Conservation (phyloP, 139 green algal genomes). For the Chlorella sp. region DNA sequence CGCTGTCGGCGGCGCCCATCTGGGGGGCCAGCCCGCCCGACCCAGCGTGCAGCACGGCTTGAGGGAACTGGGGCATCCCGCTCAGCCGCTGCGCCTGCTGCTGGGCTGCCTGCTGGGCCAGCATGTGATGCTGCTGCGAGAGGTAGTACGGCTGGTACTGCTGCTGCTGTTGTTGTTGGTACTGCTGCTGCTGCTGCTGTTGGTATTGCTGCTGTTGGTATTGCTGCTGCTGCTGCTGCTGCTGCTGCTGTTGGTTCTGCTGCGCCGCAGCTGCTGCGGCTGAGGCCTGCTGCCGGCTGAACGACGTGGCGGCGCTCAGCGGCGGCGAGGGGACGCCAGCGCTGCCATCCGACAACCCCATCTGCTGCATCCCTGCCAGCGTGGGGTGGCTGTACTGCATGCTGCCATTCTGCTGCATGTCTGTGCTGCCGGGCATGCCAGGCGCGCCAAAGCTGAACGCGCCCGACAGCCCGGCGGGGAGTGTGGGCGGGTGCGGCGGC, state of each 20-base stretch:
- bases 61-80: not conserved
- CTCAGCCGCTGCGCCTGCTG: not conserved
- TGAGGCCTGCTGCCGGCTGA: not conserved
- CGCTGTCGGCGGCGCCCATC: not conserved
- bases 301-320: not conserved
- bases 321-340: not conserved
- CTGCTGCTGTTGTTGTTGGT: too few species aligned
- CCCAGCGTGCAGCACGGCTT: not conserved
- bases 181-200: too few species aligned
- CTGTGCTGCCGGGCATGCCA: not conserved
- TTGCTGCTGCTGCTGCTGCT: not conserved
- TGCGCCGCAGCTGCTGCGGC: not conserved
- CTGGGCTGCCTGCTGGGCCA: not conserved
- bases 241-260: not conserved
- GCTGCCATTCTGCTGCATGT: not conserved
- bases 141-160: not conserved
- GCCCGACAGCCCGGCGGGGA: not conserved
- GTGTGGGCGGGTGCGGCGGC: not conserved
- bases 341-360: constrained; percentile 10
- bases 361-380: constrained; percentile 1
- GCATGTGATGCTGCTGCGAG: not conserved
- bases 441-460: not conserved
- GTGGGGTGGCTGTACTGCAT: not conserved
- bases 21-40: not conserved
- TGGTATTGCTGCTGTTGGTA: too few species aligned